Evolutionary conservation across 805 yeast genomes (phyloP), one percentile per base, ranked within the genome.

Genomic region (Wickerhamomyces kurtzmanii): DNA sequence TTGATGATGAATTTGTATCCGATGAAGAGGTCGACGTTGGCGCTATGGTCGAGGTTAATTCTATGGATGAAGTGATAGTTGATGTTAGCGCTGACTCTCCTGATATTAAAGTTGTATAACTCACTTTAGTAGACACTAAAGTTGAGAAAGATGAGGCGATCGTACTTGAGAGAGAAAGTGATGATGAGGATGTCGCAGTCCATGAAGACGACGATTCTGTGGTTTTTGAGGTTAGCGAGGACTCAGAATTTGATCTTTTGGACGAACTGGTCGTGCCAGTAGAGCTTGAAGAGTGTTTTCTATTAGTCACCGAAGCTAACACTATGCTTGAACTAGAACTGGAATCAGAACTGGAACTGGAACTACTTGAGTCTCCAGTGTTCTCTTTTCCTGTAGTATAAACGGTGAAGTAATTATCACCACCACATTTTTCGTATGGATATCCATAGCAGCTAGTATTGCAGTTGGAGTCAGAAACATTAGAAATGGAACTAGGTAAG

Each of bases 381-480:
- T 42, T 41, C 17, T 41, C 51, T 10, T 38, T 40, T 4, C 55
- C 59, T 31, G 42, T 40, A 15, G 51, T 52, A 35, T 57, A 71
- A 12, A 74, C 68, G 20, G 59, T 49, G 39, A 65, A 64, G 30
- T 63, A 65, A 17, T 48, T 40, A 14, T 65, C 55, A 18, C 80
- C 81, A 38, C 86, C 86, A 52, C 94, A 83, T 8, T 36, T 55
- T 30, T 77, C 79, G 4, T 39, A 24, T 8, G 71, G 68, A 51
- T 65, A 84, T n/a, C 85, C 93, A 13, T 45, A 49, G 52, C 94
- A 84, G 5, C 40, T 21, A 1, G 42, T 33, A 27, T 47, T 36
- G 52, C 86, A 78, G 15, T 51, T 35, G 23, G 43, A 32, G 9
- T 47, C 44, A 23, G 44, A 34, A 3, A 51, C 45, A 11, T 53